Conservation (phyloP, 495 filamentous ascomycete species). For the Aspergillus campestris region DNA sequence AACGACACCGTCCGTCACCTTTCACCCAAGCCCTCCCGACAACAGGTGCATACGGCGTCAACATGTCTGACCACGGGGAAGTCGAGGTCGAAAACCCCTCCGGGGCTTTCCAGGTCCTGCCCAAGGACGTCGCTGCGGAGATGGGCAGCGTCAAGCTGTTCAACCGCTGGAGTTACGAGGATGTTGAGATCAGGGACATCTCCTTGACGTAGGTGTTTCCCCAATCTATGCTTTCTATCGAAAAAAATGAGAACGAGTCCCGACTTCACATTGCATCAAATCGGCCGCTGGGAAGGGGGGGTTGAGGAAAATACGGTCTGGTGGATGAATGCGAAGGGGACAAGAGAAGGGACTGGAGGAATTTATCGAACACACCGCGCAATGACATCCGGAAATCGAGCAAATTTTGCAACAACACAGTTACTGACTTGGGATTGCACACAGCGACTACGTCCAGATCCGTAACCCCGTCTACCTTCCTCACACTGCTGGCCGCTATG, state of each 20-base stretch:
- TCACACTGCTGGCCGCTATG: constrained; percentile 97
- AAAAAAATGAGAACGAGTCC: constrained; percentile 1
- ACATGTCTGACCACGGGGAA: constrained; percentile 93
- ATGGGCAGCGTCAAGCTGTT: constrained; percentile 96
- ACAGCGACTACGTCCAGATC: constrained; percentile 99
- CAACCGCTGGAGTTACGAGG: constrained; percentile 96
- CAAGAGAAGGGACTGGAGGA: background rate
- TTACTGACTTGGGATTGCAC: constrained; percentile 38
- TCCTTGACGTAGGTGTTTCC: constrained; percentile 84
- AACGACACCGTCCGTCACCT: constrained; percentile 37
- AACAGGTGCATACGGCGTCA: constrained; percentile 42
- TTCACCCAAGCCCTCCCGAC: constrained; percentile 36
- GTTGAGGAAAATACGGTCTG: background rate
- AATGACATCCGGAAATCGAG: background rate
- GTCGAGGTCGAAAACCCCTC: constrained; percentile 76
- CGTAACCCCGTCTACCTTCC: constrained; percentile 95
- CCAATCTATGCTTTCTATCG: constrained; percentile 13
- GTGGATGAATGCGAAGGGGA: background rate
- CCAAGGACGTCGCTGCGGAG: constrained; percentile 87
- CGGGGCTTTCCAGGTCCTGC: constrained; percentile 67
- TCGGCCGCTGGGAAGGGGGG: constrained; percentile 1
- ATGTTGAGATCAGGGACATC: constrained; percentile 99
- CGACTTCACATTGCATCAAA: no score
- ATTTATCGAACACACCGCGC: background rate
- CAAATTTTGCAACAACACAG: constrained; percentile 1